phyloP scores from a whole-genome alignment of 2,329 filamentous ascomycete species.

The Arthroderma sp. region DNA sequence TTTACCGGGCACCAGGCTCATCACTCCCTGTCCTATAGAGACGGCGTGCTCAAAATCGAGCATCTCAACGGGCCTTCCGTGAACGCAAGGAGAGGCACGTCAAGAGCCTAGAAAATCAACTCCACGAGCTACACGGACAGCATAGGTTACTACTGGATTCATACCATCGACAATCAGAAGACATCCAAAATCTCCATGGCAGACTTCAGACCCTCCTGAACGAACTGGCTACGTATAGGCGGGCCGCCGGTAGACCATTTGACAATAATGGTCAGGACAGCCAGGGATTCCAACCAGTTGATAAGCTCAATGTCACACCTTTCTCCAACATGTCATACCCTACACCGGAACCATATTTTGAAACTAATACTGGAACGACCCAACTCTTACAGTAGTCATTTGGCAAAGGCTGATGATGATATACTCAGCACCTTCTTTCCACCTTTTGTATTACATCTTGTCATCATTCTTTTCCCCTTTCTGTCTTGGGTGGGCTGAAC shows the following conservation, averaged over 20 bases:
- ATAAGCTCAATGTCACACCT: neutral
- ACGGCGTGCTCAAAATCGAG: slow-evolving; percentile 80
- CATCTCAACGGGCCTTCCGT: slow-evolving; percentile 74
- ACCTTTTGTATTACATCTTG: no score
- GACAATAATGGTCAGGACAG: slow-evolving; percentile 5
- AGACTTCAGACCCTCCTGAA: slow-evolving; percentile 15
- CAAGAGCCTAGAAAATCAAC: slow-evolving; percentile 69
- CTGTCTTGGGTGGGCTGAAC: no score
- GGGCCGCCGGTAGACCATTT: slow-evolving; percentile 12
- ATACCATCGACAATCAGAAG: slow-evolving; percentile 19
- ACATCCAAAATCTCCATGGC: slow-evolving; percentile 16
- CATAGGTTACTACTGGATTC: slow-evolving; percentile 20
- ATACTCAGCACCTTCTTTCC: no score
- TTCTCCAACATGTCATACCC: neutral
- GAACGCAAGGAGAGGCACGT: slow-evolving; percentile 81
- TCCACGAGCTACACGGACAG: slow-evolving; percentile 44
- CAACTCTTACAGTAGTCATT: no score
- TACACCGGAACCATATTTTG: slow-evolving; percentile 1
- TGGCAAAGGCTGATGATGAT: no score
- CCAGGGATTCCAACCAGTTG: neutral
- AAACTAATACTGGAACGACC: no score
- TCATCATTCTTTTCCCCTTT: no score
- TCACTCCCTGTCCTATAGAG: slow-evolving; percentile 43
- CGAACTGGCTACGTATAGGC: slow-evolving; percentile 14
- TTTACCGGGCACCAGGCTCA: neutral